phyloP scores from a whole-genome alignment of 2,329 filamentous ascomycete genomes.

The Neocatenulostroma microsporum region DNA sequence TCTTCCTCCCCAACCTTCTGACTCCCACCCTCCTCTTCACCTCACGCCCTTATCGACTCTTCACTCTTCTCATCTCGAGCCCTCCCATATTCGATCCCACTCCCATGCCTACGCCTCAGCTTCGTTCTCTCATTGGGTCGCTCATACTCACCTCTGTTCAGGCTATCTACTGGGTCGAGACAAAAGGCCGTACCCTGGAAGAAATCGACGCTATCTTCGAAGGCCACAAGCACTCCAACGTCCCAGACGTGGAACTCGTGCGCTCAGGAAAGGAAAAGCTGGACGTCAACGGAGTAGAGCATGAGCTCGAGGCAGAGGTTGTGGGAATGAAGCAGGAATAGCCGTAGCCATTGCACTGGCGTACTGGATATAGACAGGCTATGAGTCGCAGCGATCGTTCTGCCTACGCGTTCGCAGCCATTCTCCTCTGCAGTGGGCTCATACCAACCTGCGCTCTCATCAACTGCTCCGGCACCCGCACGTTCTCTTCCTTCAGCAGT shows the following conservation, averaged over 20 bases:
- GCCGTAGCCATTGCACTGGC: too few species aligned
- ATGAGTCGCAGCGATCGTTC: too few species aligned
- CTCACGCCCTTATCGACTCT: not conserved
- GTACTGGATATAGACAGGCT: too few species aligned
- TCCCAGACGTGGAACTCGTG: constrained; percentile 20
- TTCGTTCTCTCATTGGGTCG: constrained; percentile 42
- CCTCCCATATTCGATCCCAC: too few species aligned
- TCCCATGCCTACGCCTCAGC: too few species aligned
- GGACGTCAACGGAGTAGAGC: constrained; percentile 14
- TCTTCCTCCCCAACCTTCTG: not conserved
- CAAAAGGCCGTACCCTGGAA: constrained; percentile 25
- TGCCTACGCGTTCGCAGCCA: too few species aligned
- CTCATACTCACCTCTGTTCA: not conserved
- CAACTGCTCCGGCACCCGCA: constrained; percentile 9
- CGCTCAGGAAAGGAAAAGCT: constrained; percentile 14
- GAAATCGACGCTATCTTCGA: constrained; percentile 28
- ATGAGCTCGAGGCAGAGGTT: constrained; percentile 13
- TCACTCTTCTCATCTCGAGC: too few species aligned
- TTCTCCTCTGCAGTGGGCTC: constrained; percentile 2
- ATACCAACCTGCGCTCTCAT: constrained; percentile 1
- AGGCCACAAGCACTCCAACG: constrained; percentile 20
- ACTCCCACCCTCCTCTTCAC: not conserved
- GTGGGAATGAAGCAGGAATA: constrained; percentile 13
- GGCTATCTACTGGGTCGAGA: constrained; percentile 21
- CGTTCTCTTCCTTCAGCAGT: constrained; percentile 14